Evolutionary conservation across 257 asterid genomes (phyloP).

Genomic region (Ballota nigra): DNA sequence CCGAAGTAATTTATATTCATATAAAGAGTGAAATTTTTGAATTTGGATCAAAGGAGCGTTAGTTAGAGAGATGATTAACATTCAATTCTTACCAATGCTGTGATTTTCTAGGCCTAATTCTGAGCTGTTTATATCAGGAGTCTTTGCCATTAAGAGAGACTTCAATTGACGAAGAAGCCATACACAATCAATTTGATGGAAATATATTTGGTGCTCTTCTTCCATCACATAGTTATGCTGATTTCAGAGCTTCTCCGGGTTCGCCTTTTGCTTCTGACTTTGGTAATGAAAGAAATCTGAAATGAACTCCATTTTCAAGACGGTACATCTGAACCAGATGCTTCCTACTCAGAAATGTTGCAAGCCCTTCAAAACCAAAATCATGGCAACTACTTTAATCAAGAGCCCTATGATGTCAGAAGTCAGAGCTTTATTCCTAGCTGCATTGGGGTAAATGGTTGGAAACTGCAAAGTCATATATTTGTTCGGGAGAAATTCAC

Average conservation of each 20-base stretch:
- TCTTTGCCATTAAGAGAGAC: slow-evolving; percentile 27
- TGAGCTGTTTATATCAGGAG: slow-evolving; percentile 32
- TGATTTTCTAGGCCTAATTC: slow-evolving; percentile 8
- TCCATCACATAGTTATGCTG: slow-evolving; percentile 24
- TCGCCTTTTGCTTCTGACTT: slow-evolving; percentile 71
- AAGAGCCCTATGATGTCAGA: slow-evolving; percentile 24
- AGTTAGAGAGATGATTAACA: slow-evolving; percentile 25
- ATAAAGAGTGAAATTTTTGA: too few species aligned
- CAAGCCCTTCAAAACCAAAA: slow-evolving; percentile 50
- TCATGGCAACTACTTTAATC: slow-evolving; percentile 30
- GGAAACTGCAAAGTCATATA: slow-evolving; percentile 1
- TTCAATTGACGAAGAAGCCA: slow-evolving; percentile 23
- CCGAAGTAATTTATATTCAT: too few species aligned
- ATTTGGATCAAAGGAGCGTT: too few species aligned
- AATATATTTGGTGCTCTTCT: slow-evolving; percentile 20
- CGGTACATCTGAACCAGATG: slow-evolving; percentile 72
- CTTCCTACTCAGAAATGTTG: slow-evolving; percentile 53
- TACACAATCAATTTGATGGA: slow-evolving; percentile 31
- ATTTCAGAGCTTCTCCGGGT: slow-evolving; percentile 36
- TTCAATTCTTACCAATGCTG: background rate
- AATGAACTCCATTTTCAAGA: slow-evolving; percentile 57
- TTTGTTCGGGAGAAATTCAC: slow-evolving; percentile 11
- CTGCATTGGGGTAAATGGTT: slow-evolving; percentile 20
- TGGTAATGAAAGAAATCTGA: slow-evolving; percentile 54
- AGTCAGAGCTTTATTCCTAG: slow-evolving; percentile 17